These are phyloP conservation scores for Yarrowia porcina DNA, from an alignment of 805 yeast species.

Conservation along the genomic window DNA sequence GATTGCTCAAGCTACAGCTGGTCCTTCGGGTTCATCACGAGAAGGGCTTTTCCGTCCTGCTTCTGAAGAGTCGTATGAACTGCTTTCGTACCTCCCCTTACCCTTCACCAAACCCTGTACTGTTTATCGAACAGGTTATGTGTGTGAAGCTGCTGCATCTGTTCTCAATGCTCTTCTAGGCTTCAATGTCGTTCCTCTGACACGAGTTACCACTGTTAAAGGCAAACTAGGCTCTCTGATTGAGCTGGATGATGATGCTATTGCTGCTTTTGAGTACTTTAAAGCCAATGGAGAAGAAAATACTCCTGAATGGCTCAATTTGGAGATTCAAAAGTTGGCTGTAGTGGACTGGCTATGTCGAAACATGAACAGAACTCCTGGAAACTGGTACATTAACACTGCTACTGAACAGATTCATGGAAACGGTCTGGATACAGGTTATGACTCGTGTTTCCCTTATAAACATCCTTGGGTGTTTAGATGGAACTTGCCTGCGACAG, in stretches of 20 bases:
- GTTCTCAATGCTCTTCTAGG: slow-evolving; percentile 14
- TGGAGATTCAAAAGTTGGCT: slow-evolving; percentile 9
- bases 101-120: slow-evolving; percentile 15
- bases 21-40: neutral
- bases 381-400: slow-evolving; percentile 4
- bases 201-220: neutral
- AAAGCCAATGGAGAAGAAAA: neutral
- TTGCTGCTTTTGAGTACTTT: slow-evolving; percentile 11
- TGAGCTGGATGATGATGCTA: neutral
- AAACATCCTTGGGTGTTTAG: slow-evolving; percentile 13
- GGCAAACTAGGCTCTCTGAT: slow-evolving; percentile 4
- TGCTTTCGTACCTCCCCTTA: neutral
- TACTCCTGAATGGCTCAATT: neutral
- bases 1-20: neutral
- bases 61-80: slow-evolving; percentile 1
- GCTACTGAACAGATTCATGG: neutral
- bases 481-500: neutral
- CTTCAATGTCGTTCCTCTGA: slow-evolving; percentile 12
- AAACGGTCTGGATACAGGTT: slow-evolving; percentile 10
- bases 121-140: slow-evolving; percentile 9
- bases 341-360: slow-evolving; percentile 12
- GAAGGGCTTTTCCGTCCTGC: neutral
- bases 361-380: slow-evolving; percentile 15
- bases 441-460: slow-evolving; percentile 4
- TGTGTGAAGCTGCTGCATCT: slow-evolving; percentile 7